Conservation (phyloP, 768 basidiomycete genomes). For the Phylloporus arenicola region DNA sequence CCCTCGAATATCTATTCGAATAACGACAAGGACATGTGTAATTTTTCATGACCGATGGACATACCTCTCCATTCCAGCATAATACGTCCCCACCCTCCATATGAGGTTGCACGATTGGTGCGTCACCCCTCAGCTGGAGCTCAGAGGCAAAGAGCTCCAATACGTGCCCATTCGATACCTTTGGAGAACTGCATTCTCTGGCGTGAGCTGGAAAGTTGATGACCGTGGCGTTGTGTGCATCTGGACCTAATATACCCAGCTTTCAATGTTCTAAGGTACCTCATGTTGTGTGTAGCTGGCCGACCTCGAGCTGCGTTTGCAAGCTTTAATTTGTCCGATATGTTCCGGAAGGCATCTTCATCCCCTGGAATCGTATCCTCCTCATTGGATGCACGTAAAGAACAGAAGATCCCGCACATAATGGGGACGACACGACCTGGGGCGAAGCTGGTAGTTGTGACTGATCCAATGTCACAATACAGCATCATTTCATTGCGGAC, state of each 20-base stretch:
- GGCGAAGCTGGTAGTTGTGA: background rate
- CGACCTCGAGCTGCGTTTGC: constrained; percentile 59
- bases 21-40: background rate
- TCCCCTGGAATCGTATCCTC: constrained; percentile 1
- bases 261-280: background rate
- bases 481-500: too few species aligned
- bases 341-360: constrained; percentile 14
- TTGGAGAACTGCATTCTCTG: constrained; percentile 5
- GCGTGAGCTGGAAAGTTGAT: constrained; percentile 11
- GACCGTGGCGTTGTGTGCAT: constrained; percentile 42
- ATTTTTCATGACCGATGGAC: constrained; percentile 9
- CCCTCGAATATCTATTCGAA: constrained; percentile 65
- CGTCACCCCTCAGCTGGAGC: constrained; percentile 61
- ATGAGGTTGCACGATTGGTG: constrained; percentile 66
- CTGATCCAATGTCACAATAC: background rate
- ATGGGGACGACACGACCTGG: background rate
- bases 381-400: constrained; percentile 25
- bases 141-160: constrained; percentile 67
- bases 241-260: constrained; percentile 49
- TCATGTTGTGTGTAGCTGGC: background rate
- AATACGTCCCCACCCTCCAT: constrained; percentile 49
- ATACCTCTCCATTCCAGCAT: constrained; percentile 85
- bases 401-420: constrained; percentile 74
- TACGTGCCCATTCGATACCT: constrained; percentile 18
- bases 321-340: constrained; percentile 34